These are phyloP conservation scores for Colletotrichum graminicola DNA, from an alignment of 2,329 filamentous ascomycete species.

Conservation along the genomic window DNA sequence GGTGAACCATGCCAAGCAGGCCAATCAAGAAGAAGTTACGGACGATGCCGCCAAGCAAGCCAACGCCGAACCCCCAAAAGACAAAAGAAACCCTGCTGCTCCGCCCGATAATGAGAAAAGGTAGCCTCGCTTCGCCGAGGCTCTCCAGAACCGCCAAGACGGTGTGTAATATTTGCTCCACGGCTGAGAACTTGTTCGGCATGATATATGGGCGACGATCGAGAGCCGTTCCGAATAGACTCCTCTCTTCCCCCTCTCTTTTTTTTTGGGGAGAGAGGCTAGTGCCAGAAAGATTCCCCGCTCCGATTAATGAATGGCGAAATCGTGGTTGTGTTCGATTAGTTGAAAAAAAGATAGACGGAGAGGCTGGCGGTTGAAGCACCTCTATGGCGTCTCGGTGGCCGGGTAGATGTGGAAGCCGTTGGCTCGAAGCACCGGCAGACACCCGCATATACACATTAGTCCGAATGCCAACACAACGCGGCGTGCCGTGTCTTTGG, in stretches of 20 bases:
- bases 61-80: slow-evolving; percentile 40
- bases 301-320: slow-evolving; percentile 12
- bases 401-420: slow-evolving; percentile 38
- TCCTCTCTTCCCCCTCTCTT: slow-evolving; percentile 10
- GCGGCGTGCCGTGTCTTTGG: slow-evolving; percentile 46
- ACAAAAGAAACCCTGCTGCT: slow-evolving; percentile 39
- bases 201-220: slow-evolving; percentile 31
- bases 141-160: slow-evolving; percentile 4
- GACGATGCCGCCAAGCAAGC: slow-evolving; percentile 34
- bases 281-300: slow-evolving; percentile 1
- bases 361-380: background rate
- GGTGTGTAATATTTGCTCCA: slow-evolving; percentile 34
- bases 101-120: slow-evolving; percentile 39
- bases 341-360: background rate
- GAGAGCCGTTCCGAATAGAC: slow-evolving; percentile 22
- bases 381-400: slow-evolving; percentile 29
- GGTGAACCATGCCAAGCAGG: slow-evolving; percentile 66
- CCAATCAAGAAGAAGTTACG: slow-evolving; percentile 51
- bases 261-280: background rate
- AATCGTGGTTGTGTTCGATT: background rate
- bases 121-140: slow-evolving; percentile 27
- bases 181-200: slow-evolving; percentile 22
- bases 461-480: slow-evolving; percentile 50
- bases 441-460: slow-evolving; percentile 45
- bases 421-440: slow-evolving; percentile 40